These are phyloP conservation scores for Penicillium glabrum DNA, from an alignment of 2,329 filamentous ascomycete genomes.

Conservation along the genomic window DNA sequence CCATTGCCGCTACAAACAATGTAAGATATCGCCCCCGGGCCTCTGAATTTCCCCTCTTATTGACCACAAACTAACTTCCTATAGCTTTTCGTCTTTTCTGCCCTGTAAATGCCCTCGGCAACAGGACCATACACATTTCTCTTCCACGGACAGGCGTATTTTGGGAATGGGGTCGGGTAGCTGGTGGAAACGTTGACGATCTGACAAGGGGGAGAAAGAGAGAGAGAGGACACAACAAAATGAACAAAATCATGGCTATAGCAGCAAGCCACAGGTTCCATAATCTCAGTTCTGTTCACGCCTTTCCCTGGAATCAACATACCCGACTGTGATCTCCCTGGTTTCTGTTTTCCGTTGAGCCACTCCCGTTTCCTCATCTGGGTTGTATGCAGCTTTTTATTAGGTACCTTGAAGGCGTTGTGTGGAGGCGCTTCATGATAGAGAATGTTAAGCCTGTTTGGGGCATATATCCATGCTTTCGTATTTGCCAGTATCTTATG, in stretches of 20 bases:
- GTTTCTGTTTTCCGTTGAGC: slow-evolving; percentile 11
- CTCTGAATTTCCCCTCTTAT: neutral
- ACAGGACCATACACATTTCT: slow-evolving; percentile 16
- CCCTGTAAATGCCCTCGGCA: slow-evolving; percentile 52
- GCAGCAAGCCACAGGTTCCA: slow-evolving; percentile 23
- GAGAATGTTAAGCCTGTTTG: slow-evolving; percentile 30
- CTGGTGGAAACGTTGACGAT: slow-evolving; percentile 15
- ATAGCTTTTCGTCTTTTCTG: slow-evolving; percentile 76
- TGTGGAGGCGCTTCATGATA: slow-evolving; percentile 30
- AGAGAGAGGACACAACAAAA: slow-evolving; percentile 1
- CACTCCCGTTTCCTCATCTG: slow-evolving; percentile 3
- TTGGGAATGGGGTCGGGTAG: slow-evolving; percentile 18
- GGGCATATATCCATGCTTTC: neutral
- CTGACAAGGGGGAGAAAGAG: slow-evolving; percentile 15
- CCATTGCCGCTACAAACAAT: slow-evolving; percentile 98
- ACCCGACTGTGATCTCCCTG: slow-evolving; percentile 7
- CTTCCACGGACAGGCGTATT: slow-evolving; percentile 25
- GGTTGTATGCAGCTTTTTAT: slow-evolving; percentile 13
- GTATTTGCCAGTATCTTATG: neutral
- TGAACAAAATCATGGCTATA: slow-evolving; percentile 21
- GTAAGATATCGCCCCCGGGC: slow-evolving; percentile 58
- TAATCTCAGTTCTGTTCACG: slow-evolving; percentile 23
- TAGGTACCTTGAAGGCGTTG: slow-evolving; percentile 27
- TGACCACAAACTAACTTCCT: slow-evolving; percentile 10
- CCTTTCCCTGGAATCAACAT: neutral